phyloP scores from a whole-genome alignment of 352 stramenopile genomes.

The Thalassiosira ordinaria region DNA sequence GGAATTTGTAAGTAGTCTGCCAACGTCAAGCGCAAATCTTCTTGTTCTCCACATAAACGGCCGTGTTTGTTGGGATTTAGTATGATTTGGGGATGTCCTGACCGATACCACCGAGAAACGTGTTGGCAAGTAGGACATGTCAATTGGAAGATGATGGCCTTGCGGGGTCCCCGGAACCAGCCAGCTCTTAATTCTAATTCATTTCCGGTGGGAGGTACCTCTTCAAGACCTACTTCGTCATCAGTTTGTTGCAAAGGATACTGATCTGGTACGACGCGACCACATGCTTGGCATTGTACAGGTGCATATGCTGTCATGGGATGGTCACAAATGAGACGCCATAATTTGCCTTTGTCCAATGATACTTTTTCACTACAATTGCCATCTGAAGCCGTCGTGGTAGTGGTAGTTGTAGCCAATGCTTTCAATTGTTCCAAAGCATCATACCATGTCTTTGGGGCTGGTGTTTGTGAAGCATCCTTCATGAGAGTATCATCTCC shows the following conservation, averaged over 20 bases:
- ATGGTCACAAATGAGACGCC: slow-evolving; percentile 58
- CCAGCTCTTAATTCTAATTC: slow-evolving; percentile 49
- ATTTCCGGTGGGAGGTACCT: slow-evolving; percentile 34
- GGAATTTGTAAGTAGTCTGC: slow-evolving; percentile 48
- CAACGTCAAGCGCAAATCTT: slow-evolving; percentile 55
- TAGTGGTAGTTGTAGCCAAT: neutral
- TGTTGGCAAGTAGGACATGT: slow-evolving; percentile 36
- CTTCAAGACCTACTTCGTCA: slow-evolving; percentile 44
- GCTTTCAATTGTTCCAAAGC: slow-evolving; percentile 44
- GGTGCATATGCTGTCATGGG: slow-evolving; percentile 61
- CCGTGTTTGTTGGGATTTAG: slow-evolving; percentile 56
- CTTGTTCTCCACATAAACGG: slow-evolving; percentile 60
- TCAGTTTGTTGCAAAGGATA: slow-evolving; percentile 36
- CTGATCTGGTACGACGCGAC: slow-evolving; percentile 47
- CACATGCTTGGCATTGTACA: slow-evolving; percentile 61
- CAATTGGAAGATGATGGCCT: slow-evolving; percentile 43
- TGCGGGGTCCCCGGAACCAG: slow-evolving; percentile 51
- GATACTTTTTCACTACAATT: neutral
- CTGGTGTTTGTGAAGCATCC: neutral
- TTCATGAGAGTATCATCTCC: neutral
- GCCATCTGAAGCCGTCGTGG: neutral
- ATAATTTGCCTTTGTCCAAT: slow-evolving; percentile 39
- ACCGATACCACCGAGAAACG: slow-evolving; percentile 56
- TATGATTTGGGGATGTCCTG: slow-evolving; percentile 49
- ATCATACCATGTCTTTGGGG: slow-evolving; percentile 49